phyloP scores from a whole-genome alignment of 192 early-diverging fungal species.

The Backusella macrospora region DNA sequence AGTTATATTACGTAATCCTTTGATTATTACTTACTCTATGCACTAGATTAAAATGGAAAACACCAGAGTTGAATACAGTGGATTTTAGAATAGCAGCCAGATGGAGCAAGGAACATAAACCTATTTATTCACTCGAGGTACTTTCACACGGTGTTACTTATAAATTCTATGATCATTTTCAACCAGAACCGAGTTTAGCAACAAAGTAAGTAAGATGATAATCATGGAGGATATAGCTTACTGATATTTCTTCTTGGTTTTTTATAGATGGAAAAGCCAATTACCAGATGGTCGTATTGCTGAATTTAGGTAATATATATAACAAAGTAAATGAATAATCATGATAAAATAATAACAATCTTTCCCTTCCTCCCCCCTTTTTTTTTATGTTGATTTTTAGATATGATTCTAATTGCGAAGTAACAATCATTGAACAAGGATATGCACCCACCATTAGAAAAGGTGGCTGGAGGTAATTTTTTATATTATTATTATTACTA shows the following conservation, averaged over 20 bases:
- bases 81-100: conserved; percentile 59
- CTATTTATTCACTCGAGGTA: conserved; percentile 49
- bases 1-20: background rate
- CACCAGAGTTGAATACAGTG: conserved; percentile 49
- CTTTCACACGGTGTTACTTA: conserved; percentile 45
- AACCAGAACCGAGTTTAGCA: conserved; percentile 47
- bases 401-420: conserved; percentile 54
- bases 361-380: too few species aligned
- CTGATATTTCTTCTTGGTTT: background rate
- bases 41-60: conserved; percentile 67
- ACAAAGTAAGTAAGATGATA: conserved; percentile 50
- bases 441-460: conserved; percentile 48
- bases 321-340: background rate
- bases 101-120: conserved; percentile 54
- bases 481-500: background rate
- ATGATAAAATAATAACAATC: background rate
- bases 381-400: too few species aligned
- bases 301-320: conserved; percentile 46
- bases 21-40: background rate
- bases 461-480: conserved; percentile 54
- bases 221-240: too few species aligned
- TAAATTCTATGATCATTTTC: conserved; percentile 59
- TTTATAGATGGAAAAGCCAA: conserved; percentile 49
- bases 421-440: conserved; percentile 55
- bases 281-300: conserved; percentile 52